Conservation (phyloP, 2,329 filamentous ascomycete species). For the Apiospora marii region DNA sequence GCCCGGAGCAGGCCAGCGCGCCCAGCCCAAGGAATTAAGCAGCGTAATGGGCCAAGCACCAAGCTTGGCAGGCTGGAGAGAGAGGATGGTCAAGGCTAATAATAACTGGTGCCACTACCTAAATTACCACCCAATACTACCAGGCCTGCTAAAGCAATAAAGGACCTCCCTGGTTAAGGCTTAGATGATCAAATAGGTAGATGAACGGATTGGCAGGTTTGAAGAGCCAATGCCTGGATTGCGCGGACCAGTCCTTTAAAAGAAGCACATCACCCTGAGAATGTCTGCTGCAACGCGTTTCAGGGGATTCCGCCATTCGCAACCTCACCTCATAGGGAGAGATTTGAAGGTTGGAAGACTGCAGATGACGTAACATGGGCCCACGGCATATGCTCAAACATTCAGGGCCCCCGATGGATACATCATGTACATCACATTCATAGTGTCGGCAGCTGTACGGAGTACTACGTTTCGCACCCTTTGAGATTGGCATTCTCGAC, state of each 20-base stretch:
- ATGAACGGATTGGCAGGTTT: conserved; percentile 4
- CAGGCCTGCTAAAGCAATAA: neutral
- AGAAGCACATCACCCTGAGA: neutral
- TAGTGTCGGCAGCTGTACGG: no score
- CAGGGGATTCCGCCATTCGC: neutral
- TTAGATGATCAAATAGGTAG: neutral
- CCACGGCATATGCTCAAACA: conserved; percentile 2
- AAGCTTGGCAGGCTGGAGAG: conserved; percentile 2
- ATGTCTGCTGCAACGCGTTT: neutral
- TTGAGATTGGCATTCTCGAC: no score
- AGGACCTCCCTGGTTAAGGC: conserved; percentile 4
- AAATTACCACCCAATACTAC: conserved; percentile 12
- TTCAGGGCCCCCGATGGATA: neutral
- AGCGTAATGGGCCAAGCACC: conserved; percentile 15
- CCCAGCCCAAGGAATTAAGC: conserved; percentile 4
- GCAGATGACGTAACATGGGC: conserved; percentile 9
- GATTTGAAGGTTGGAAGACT: neutral
- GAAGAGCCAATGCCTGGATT: neutral
- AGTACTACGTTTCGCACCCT: no score
- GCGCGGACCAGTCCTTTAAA: conserved; percentile 11
- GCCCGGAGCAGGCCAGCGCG: neutral
- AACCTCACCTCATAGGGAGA: neutral
- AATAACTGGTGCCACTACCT: conserved; percentile 15
- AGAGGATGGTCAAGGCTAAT: neutral
- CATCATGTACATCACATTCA: no score